phyloP scores from a whole-genome alignment of 345 rosid genomes.

The Excoecaria cochinchinensis region DNA sequence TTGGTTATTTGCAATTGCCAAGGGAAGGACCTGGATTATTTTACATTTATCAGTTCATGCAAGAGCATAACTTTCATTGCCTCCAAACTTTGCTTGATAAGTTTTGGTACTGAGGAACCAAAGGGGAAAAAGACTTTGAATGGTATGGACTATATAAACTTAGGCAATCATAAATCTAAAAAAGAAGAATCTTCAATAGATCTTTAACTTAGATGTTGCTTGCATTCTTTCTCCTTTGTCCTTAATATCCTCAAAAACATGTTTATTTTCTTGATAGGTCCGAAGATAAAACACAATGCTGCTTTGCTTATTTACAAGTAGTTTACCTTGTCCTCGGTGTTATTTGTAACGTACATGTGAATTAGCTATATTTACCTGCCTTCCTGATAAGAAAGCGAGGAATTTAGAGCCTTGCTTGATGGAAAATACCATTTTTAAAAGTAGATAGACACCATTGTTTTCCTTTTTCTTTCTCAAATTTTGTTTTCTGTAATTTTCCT shows the following conservation, averaged over 20 bases:
- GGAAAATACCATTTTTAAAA: background rate
- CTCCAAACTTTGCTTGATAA: background rate
- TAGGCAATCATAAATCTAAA: background rate
- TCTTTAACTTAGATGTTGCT: background rate
- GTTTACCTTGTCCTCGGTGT: background rate
- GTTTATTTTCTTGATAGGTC: background rate
- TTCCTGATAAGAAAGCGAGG: background rate
- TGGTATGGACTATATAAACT: background rate
- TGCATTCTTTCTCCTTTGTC: background rate
- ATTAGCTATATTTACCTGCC: background rate
- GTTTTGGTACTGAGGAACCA: background rate
- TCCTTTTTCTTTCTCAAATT: background rate
- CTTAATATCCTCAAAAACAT: background rate
- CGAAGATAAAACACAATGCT: background rate
- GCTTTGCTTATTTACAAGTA: background rate
- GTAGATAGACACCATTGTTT: background rate
- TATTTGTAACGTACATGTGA: background rate
- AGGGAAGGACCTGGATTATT: background rate
- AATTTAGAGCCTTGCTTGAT: background rate
- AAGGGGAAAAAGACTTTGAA: background rate
- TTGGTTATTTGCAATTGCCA: background rate
- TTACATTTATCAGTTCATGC: background rate
- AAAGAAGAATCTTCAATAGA: background rate
- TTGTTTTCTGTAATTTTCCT: background rate
- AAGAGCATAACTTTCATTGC: background rate